Percentiles rank a stretch among this genome's conserved stretches.
These are phyloP conservation scores for Aspergillus sergii DNA, from an alignment of 2,329 filamentous ascomycete genomes.

Conservation along the genomic window DNA sequence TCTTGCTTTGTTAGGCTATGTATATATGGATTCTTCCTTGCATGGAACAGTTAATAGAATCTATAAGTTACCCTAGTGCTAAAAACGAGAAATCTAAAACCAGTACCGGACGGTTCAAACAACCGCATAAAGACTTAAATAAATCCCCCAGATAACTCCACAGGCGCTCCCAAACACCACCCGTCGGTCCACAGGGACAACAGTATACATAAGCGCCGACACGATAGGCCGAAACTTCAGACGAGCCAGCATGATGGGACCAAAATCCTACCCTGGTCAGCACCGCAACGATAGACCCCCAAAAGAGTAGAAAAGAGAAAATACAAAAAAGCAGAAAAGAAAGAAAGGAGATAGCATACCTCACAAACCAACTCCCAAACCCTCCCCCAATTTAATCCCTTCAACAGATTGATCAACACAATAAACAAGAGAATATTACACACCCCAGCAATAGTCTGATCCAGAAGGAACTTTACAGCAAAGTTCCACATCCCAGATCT, in stretches of 20 bases:
- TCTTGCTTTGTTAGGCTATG: neutral
- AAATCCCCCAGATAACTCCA: constrained; percentile 74
- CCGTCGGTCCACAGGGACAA: constrained; percentile 71
- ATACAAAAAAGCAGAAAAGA: constrained; percentile 9
- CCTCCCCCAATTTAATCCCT: constrained; percentile 31
- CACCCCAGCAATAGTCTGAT: constrained; percentile 59
- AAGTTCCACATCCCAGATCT: constrained; percentile 6
- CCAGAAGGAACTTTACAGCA: constrained; percentile 59
- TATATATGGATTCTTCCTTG: neutral
- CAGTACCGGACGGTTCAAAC: constrained; percentile 17
- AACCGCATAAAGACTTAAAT: constrained; percentile 66
- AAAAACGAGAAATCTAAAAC: neutral
- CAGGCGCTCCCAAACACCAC: constrained; percentile 72
- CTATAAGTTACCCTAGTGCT: neutral
- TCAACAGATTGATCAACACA: constrained; percentile 53
- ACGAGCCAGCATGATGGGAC: constrained; percentile 67
- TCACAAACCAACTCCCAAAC: constrained; percentile 33
- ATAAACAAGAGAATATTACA: constrained; percentile 62
- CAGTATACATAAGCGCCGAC: constrained; percentile 69
- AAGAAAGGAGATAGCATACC: constrained; percentile 27
- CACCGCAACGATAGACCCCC: neutral
- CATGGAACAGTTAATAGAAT: neutral
- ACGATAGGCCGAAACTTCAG: constrained; percentile 74
- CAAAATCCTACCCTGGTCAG: constrained; percentile 56
- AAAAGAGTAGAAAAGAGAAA: constrained; percentile 5